Conservation (phyloP, 148 eudicot genomes). For the Simmondsia chinensis region DNA sequence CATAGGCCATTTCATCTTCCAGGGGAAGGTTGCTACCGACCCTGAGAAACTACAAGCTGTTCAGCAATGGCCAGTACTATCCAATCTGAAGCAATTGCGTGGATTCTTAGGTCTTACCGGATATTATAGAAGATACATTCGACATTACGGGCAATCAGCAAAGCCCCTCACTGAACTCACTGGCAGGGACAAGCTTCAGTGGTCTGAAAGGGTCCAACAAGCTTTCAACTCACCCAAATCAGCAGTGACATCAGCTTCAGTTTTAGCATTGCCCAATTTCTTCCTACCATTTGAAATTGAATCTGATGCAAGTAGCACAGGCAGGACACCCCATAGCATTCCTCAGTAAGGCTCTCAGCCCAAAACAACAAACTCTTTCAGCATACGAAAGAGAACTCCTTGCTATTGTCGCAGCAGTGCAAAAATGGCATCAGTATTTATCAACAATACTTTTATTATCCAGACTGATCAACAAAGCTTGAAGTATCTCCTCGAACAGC, state of each 20-base stretch:
- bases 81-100: too few species aligned
- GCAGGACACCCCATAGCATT: not conserved
- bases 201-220: too few species aligned
- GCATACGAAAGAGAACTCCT: not conserved
- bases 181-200: too few species aligned
- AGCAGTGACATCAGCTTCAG: not conserved
- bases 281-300: not conserved
- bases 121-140: too few species aligned
- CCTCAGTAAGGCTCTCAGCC: not conserved
- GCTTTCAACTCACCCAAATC: not conserved
- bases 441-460: not conserved
- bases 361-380: not conserved
- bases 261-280: not conserved
- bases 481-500: not conserved
- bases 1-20: too few species aligned
- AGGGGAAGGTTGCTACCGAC: too few species aligned
- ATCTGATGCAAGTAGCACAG: not conserved
- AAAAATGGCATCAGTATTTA: not conserved
- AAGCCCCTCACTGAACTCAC: too few species aligned
- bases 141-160: too few species aligned
- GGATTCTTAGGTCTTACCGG: too few species aligned
- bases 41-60: too few species aligned
- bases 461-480: not conserved
- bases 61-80: too few species aligned
- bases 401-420: not conserved